Evolutionary conservation across 495 filamentous ascomycete species (phyloP).

Genomic region (Rhypophila decipiens): DNA sequence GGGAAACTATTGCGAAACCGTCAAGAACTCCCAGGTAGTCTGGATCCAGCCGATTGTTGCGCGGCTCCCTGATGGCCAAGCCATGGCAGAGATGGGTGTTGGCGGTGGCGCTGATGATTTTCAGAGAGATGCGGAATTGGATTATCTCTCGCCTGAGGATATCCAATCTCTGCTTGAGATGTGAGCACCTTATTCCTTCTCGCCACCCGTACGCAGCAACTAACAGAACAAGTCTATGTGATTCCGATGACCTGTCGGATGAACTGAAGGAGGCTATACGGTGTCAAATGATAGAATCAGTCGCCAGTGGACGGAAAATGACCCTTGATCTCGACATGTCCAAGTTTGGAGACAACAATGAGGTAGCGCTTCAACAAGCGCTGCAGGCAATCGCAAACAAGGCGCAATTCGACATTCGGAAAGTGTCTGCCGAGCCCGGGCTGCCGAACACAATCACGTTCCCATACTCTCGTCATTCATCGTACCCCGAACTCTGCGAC

Average conservation of each 20-base stretch:
- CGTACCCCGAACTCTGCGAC: slow-evolving; percentile 69
- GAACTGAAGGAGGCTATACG: slow-evolving; percentile 20
- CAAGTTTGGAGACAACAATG: slow-evolving; percentile 14
- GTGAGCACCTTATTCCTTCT: slow-evolving; percentile 23
- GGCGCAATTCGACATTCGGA: slow-evolving; percentile 12
- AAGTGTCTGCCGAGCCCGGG: background rate
- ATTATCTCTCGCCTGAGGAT: slow-evolving; percentile 41
- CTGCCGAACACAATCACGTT: slow-evolving; percentile 52
- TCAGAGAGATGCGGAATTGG: slow-evolving; percentile 57
- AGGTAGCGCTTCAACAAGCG: slow-evolving; percentile 16
- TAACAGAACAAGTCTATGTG: slow-evolving; percentile 10
- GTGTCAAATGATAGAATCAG: slow-evolving; percentile 16
- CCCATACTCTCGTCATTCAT: slow-evolving; percentile 88
- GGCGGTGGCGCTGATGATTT: slow-evolving; percentile 77
- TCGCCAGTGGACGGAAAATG: slow-evolving; percentile 23
- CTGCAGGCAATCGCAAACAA: slow-evolving; percentile 26
- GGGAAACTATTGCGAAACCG: slow-evolving; percentile 54
- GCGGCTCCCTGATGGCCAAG: slow-evolving; percentile 44
- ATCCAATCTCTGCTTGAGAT: slow-evolving; percentile 42
- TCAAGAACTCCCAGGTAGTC: slow-evolving; percentile 54
- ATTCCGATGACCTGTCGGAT: slow-evolving; percentile 13
- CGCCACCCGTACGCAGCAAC: too few species aligned
- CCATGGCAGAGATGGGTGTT: slow-evolving; percentile 66
- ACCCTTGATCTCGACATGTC: slow-evolving; percentile 26
- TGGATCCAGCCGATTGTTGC: slow-evolving; percentile 74